Conservation (phyloP, 192 early-diverging fungal species). For the Phlyctochytrium arcticum region DNA sequence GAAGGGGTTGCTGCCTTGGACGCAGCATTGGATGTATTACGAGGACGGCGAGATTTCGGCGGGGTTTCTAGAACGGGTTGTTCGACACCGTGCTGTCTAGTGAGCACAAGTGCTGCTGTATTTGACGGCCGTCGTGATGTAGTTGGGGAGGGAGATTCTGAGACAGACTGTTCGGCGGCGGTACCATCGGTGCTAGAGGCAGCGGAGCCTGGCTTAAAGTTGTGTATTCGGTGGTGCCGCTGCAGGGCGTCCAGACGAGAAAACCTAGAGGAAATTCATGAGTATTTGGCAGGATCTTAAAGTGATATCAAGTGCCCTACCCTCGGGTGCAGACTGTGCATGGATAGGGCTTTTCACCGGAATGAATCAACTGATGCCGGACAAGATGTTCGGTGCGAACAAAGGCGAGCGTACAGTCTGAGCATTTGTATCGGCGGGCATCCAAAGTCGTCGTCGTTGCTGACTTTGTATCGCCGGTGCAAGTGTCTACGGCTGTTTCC, state of each 20-base stretch:
- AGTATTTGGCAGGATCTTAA: background rate
- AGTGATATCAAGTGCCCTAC: background rate
- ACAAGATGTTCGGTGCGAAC: conserved; percentile 22
- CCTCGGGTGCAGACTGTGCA: conserved; percentile 19
- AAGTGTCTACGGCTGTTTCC: no score
- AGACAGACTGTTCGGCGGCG: no score
- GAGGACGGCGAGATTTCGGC: no score
- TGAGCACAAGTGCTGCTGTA: no score
- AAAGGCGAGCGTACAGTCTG: conserved; percentile 9
- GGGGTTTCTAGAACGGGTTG: no score
- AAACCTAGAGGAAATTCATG: background rate
- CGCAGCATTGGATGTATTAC: background rate
- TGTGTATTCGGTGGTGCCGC: conserved; percentile 5
- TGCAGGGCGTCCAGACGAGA: conserved; percentile 22
- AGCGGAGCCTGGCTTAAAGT: background rate
- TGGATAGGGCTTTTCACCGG: conserved; percentile 22
- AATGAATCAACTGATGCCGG: conserved; percentile 20
- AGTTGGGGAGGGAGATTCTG: no score
- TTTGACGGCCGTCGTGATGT: no score
- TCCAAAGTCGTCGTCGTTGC: no score
- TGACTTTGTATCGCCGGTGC: no score
- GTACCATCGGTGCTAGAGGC: no score
- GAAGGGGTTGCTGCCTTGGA: background rate
- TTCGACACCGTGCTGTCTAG: no score
- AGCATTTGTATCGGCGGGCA: conserved; percentile 27